Evolutionary conservation across 192 early-diverging fungal genomes (phyloP).

Genomic region (Gamsiella multidivaricata): DNA sequence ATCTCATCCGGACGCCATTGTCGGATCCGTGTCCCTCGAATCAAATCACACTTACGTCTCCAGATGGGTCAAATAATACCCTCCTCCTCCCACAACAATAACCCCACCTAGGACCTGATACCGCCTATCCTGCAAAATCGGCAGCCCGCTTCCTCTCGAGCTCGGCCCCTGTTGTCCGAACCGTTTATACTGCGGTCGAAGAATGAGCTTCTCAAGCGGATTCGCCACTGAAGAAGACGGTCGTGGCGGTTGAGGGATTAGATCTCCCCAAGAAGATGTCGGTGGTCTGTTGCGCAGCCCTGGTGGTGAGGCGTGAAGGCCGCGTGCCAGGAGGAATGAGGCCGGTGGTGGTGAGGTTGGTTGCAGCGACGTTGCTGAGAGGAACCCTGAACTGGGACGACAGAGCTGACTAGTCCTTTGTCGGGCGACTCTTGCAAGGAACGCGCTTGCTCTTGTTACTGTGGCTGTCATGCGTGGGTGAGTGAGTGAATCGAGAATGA

Average conservation of each 20-base stretch:
- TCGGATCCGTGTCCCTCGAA: neutral
- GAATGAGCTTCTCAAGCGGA: slow-evolving; percentile 9
- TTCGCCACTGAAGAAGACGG: slow-evolving; percentile 2
- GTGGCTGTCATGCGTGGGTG: neutral
- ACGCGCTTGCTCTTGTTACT: slow-evolving; percentile 7
- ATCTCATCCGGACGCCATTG: no score
- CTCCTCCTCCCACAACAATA: slow-evolving; percentile 52
- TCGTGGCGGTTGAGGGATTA: slow-evolving; percentile 26
- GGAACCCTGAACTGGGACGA: neutral
- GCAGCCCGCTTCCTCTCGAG: neutral
- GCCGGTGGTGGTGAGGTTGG: neutral
- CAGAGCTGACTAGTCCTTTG: neutral
- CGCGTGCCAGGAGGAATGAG: slow-evolving; percentile 15
- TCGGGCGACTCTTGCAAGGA: neutral
- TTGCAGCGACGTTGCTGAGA: neutral
- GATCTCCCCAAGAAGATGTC: slow-evolving; percentile 33
- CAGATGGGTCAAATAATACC: slow-evolving; percentile 77
- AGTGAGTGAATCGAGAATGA: no score
- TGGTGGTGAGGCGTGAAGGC: slow-evolving; percentile 15
- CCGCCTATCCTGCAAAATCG: slow-evolving; percentile 29
- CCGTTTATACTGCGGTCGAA: slow-evolving; percentile 40
- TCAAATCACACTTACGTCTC: slow-evolving; percentile 57
- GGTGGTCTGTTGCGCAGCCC: slow-evolving; percentile 8
- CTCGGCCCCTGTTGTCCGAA: slow-evolving; percentile 29
- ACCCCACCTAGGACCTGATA: slow-evolving; percentile 33